Percentiles rank a stretch among this genome's conserved stretches.
These are phyloP conservation scores for Phytophthora ohioensis DNA, from an alignment of 352 stramenopile genomes.

Conservation along the genomic window DNA sequence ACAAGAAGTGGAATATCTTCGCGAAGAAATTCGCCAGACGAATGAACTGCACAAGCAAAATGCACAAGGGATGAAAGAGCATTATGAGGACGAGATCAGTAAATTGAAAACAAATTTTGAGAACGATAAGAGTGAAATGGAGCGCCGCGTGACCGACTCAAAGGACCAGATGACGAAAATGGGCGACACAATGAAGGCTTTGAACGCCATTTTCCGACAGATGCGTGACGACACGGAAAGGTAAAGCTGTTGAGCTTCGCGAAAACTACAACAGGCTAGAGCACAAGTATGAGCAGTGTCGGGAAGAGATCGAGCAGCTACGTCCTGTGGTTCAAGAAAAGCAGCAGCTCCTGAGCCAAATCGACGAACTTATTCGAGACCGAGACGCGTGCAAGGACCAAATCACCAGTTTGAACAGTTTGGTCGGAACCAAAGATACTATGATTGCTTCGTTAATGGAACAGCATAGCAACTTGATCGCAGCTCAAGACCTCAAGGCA, in stretches of 20 bases:
- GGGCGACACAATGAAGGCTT: slow-evolving; percentile 92
- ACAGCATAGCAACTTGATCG: slow-evolving; percentile 79
- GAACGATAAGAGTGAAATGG: slow-evolving; percentile 63
- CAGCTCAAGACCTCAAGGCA: slow-evolving; percentile 61
- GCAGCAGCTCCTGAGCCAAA: slow-evolving; percentile 52
- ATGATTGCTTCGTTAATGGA: slow-evolving; percentile 78
- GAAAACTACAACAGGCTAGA: slow-evolving; percentile 83
- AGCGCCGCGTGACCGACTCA: slow-evolving; percentile 68
- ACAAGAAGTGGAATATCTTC: slow-evolving; percentile 48
- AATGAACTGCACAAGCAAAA: slow-evolving; percentile 53
- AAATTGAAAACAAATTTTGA: slow-evolving; percentile 61
- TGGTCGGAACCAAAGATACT: slow-evolving; percentile 65
- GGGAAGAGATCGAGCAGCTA: slow-evolving; percentile 71
- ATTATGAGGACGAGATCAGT: slow-evolving; percentile 67
- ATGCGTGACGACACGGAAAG: slow-evolving; percentile 93
- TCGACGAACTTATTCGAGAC: slow-evolving; percentile 42
- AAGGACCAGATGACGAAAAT: slow-evolving; percentile 91
- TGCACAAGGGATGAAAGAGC: slow-evolving; percentile 48
- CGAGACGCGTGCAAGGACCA: slow-evolving; percentile 51
- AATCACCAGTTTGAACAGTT: slow-evolving; percentile 46
- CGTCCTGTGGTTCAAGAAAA: slow-evolving; percentile 64
- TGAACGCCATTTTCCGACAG: slow-evolving; percentile 94
- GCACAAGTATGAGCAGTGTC: slow-evolving; percentile 64
- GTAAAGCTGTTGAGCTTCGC: slow-evolving; percentile 90
- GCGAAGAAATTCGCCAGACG: slow-evolving; percentile 41